phyloP scores from a whole-genome alignment of 73 alveolate genomes.

The Tetrahymena elliotti region DNA sequence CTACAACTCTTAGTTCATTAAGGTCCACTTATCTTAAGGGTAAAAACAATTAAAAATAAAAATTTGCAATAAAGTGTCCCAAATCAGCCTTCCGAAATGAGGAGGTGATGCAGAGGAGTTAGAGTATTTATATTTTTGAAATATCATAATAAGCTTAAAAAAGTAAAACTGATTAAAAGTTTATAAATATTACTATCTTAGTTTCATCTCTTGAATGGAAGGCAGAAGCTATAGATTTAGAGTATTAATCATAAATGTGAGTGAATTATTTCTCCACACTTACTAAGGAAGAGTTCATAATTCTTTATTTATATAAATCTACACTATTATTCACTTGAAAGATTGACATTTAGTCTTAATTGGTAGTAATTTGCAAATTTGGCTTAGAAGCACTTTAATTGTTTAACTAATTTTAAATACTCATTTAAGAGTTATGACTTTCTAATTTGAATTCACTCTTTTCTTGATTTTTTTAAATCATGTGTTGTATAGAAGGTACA shows the following conservation, averaged over 20 bases:
- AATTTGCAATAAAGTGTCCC: no score
- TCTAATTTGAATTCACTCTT: neutral
- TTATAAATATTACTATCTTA: neutral
- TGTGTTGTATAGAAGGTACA: neutral
- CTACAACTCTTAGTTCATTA: no score
- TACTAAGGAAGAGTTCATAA: neutral
- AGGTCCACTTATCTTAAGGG: no score
- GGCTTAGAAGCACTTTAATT: neutral
- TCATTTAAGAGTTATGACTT: neutral
- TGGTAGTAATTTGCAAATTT: neutral
- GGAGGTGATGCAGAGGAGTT: no score
- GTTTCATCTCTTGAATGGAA: neutral
- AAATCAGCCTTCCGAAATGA: no score
- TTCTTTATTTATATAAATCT: neutral
- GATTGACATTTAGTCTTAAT: neutral
- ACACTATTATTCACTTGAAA: neutral
- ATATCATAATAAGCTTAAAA: no score
- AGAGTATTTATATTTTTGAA: no score
- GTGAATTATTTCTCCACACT: neutral
- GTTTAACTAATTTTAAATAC: neutral
- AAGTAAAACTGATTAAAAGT: no score
- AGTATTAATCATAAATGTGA: neutral
- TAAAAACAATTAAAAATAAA: no score
- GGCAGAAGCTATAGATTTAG: neutral
- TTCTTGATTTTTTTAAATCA: neutral